Evolutionary conservation across 2,329 filamentous ascomycete species (phyloP), one percentile per base, ranked within the genome.

Genomic region (Chaetomiaceae sp.): DNA sequence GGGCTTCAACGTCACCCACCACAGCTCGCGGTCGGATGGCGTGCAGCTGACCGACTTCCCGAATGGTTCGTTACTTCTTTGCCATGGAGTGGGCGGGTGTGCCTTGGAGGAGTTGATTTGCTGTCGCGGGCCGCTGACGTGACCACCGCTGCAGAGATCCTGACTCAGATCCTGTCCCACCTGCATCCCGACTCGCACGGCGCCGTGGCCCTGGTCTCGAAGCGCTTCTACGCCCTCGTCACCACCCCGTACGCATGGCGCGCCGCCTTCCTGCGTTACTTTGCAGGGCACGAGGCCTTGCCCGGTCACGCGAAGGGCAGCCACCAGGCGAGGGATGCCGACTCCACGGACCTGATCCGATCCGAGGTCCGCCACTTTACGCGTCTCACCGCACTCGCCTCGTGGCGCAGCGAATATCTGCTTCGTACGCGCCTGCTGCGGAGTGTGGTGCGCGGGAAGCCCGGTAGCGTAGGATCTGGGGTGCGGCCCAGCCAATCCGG

Each of bases 341-440:
- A 80, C 31, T 67, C 69, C 40, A 68, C 70, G 48, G 82, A 81
- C 62, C 68, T 67, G 48, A 72, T 90, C 39, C 79, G 81, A 23
- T 85, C 86, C 1, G 87, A 93, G 63, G 80, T 81, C 60, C 86
- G 90, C 39, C 80, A 82, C 57, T 99, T 97, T 63, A 82, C 87
- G 14, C 83, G 91, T 38, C 76, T 99, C 48, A 95, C 88, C 9
- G 77, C 83, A 3, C 71, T 91, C 55, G 87, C 90, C n/a, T 93
- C 91, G 8, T 97, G 93, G 92, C 82, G 92, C 60, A 96, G 89
- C 68, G 93, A 99, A 68, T 99, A 97, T 63, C 86, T 97, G 42
- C 72, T 96, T 50, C 81, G 93, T 41, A 96, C 90, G 2, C 81
- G 89, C 41, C 78, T 97, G 45, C 72, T 97, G 46, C 82, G 90